Evolutionary conservation across 78 protist genomes (phyloP), one percentile per base, ranked within the genome.

Genomic region (Isochrysis galbana): DNA sequence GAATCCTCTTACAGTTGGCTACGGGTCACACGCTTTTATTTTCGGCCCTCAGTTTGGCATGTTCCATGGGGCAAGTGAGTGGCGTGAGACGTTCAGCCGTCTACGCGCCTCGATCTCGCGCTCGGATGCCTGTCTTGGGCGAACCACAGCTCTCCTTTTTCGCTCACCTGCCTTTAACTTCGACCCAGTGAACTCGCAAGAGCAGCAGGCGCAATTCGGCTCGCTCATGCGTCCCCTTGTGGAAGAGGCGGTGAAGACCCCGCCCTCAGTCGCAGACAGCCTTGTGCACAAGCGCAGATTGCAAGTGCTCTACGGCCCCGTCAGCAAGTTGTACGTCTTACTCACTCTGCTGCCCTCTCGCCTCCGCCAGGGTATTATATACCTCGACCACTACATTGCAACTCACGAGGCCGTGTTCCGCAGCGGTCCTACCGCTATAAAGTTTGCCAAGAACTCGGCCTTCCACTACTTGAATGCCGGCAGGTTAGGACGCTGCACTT

Each of bases 381-480:
- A 72, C 82, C 26, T 72, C 42, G 82, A 72, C 82, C 32, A 72
- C 42, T 72, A 72, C 82, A 38, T 42, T 29, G 82, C 82, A 22
- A 72, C 82, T 17, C 36, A 72, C 42, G 82, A 72, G 23, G 82
- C 82, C 17, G 82, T 72, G 42, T 72, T 72, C 42, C 82, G 36
- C 25, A 4, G 36, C 21, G 36, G 46, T 38, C 82, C 82, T 11
- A 11, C 32, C 21, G 82, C 82, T 19, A 36, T 72, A 11, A 72
- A 72, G 82, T 72, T 72, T 72, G 82, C 82, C 82, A 72, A 72
- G 82, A 72, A 72, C 42, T 72, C 82, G 82, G 82, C 82, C 14
- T 72, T 72, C 19, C 82, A 72, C 42, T 72, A 72, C 82, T 42
- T 72, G 25, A 72, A 72, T 21, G 82, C 32, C 67, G 67, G 19